Conservation (phyloP, 2,329 filamentous ascomycete genomes). For the Cladosporium sp. region DNA sequence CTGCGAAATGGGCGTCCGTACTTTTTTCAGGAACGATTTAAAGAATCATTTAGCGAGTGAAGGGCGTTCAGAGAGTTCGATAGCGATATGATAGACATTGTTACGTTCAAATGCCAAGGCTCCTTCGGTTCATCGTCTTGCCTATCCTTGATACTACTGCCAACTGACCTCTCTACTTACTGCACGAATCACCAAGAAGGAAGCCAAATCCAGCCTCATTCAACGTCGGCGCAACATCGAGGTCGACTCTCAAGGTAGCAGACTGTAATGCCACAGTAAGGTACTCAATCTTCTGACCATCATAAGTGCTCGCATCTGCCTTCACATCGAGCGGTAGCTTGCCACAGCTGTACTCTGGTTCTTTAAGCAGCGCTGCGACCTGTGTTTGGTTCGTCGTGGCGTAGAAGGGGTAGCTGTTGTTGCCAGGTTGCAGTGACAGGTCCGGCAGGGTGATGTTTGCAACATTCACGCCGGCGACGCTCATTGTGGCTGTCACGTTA, state of each 20-base stretch:
- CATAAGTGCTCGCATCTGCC: conserved; percentile 9
- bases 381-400: conserved; percentile 55
- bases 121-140: too few species aligned
- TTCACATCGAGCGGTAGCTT: conserved; percentile 46
- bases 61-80: background rate
- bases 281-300: conserved; percentile 18
- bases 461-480: conserved; percentile 54
- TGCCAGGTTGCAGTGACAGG: conserved; percentile 60
- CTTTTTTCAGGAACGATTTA: background rate
- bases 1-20: background rate
- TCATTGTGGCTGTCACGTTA: conserved; percentile 64
- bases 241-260: background rate
- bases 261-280: conserved; percentile 19
- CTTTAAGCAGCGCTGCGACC: conserved; percentile 45
- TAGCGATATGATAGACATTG: too few species aligned
- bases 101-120: too few species aligned
- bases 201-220: conserved; percentile 5
- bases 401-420: conserved; percentile 58
- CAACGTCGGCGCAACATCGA: background rate
- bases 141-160: background rate
- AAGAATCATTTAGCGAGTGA: background rate
- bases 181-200: conserved; percentile 3
- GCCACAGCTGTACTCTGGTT: conserved; percentile 56
- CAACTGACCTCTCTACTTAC: background rate
- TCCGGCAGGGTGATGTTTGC: conserved; percentile 62